These are phyloP conservation scores for Bauhinia variegata DNA, from an alignment of 306 rosid species.

Conservation along the genomic window DNA sequence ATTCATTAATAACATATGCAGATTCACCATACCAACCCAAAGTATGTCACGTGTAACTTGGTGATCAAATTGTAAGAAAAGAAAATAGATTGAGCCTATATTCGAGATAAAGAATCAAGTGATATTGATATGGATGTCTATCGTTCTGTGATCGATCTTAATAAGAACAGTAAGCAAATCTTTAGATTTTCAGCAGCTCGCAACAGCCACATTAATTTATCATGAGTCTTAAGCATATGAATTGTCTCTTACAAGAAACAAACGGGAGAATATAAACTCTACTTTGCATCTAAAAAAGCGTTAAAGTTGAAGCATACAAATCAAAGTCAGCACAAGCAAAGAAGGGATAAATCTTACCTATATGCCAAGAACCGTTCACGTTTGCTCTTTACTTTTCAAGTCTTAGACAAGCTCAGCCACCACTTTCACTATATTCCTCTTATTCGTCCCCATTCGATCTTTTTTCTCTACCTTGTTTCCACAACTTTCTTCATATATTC, in stretches of 20 bases:
- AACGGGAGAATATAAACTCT: not conserved
- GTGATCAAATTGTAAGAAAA: conserved; percentile 1
- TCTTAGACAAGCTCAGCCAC: too few relatives aligned
- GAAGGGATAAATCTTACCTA: not conserved
- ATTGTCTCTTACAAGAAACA: conserved; percentile 20
- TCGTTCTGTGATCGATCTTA: too few relatives aligned
- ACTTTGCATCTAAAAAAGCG: not conserved
- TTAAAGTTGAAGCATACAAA: not conserved
- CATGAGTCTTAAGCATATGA: conserved; percentile 6
- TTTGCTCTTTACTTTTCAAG: not conserved
- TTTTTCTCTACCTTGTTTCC: too few relatives aligned
- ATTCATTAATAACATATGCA: conserved; percentile 15
- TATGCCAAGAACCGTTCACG: not conserved
- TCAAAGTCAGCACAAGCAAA: too few relatives aligned
- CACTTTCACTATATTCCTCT: too few relatives aligned
- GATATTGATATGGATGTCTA: conserved; percentile 32
- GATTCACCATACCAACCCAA: conserved; percentile 26
- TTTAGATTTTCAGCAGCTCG: conserved; percentile 14
- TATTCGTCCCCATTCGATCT: not conserved
- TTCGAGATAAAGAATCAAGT: conserved; percentile 32
- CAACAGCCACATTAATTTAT: not conserved
- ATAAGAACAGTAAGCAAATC: not conserved
- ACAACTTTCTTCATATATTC: too few relatives aligned
- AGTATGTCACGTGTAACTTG: conserved; percentile 23
- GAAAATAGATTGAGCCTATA: conserved; percentile 16